These are phyloP conservation scores for Pontederia crassipes DNA, from an alignment of 176 grass and related monocot species.

Conservation along the genomic window DNA sequence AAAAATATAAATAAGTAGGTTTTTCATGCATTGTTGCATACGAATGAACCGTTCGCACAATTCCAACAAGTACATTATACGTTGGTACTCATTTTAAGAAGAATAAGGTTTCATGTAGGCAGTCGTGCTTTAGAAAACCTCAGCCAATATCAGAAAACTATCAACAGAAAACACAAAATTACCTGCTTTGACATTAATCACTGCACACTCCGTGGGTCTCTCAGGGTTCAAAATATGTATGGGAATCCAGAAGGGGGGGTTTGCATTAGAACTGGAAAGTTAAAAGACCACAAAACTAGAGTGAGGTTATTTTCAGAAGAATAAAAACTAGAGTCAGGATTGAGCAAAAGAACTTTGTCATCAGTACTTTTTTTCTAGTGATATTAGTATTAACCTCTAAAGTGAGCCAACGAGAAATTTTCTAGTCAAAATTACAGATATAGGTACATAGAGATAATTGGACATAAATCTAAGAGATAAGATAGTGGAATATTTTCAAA, in stretches of 20 bases:
- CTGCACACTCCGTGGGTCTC: constrained; percentile 93
- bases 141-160: not conserved
- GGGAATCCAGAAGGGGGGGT: constrained; percentile 95
- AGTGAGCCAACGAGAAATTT: not conserved
- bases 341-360: not conserved
- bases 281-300: not conserved
- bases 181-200: constrained; percentile 96
- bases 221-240: constrained; percentile 97
- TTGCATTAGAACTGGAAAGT: constrained; percentile 66
- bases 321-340: too few species aligned
- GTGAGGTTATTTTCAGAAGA: too few species aligned
- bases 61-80: too few species aligned
- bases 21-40: too few species aligned
- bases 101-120: too few species aligned
- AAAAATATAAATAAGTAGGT: too few species aligned
- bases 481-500: not conserved
- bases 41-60: too few species aligned
- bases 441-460: not conserved
- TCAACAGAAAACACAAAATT: constrained; percentile 13
- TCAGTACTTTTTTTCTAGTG: too few species aligned
- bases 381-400: too few species aligned
- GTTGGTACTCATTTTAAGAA: too few species aligned
- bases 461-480: not conserved
- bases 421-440: not conserved
- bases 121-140: too few species aligned